Percentiles rank a stretch among this genome's conserved stretches.
Conservation (phyloP, 805 yeast genomes). For the Metschnikowia reukaufii region DNA sequence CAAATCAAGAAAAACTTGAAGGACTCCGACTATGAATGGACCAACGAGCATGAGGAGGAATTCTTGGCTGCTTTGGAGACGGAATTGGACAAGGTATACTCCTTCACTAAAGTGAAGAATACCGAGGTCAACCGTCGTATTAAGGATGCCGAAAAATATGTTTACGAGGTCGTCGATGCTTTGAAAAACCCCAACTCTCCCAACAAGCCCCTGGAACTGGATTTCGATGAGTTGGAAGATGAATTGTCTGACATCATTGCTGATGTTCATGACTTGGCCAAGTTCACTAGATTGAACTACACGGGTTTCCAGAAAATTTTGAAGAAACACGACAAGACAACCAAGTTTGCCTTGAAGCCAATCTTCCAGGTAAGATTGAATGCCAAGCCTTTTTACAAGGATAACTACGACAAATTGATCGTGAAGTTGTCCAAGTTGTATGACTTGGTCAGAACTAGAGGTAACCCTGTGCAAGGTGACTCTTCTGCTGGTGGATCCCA, state of each 20-base stretch:
- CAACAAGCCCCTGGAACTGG: constrained; percentile 41
- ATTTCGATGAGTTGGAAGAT: constrained; percentile 44
- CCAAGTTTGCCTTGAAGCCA: constrained; percentile 72
- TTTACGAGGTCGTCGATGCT: constrained; percentile 60
- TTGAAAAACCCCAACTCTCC: constrained; percentile 39
- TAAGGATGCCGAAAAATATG: constrained; percentile 74
- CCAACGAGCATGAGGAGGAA: constrained; percentile 73
- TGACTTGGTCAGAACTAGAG: constrained; percentile 92
- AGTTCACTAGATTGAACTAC: constrained; percentile 88
- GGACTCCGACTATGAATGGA: constrained; percentile 63
- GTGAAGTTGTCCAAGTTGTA: constrained; percentile 87
- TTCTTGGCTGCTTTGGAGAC: constrained; percentile 73
- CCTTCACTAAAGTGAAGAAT: constrained; percentile 84
- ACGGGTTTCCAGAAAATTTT: constrained; percentile 96
- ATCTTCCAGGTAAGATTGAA: constrained; percentile 91
- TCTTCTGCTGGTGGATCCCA: constrained; percentile 97
- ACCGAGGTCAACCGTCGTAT: constrained; percentile 84
- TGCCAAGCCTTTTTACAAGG: constrained; percentile 93
- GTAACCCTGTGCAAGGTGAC: constrained; percentile 93
- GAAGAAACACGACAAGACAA: constrained; percentile 93
- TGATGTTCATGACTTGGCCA: constrained; percentile 95
- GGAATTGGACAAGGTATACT: constrained; percentile 90
- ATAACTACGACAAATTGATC: constrained; percentile 84
- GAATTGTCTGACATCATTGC: constrained; percentile 76
- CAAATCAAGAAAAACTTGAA: constrained; percentile 69